A percentile compares a stretch with the other conserved stretches of the same genome.
These are phyloP conservation scores for Mortierella sp. DNA, from an alignment of 371 early-diverging fungal species.

Conservation along the genomic window DNA sequence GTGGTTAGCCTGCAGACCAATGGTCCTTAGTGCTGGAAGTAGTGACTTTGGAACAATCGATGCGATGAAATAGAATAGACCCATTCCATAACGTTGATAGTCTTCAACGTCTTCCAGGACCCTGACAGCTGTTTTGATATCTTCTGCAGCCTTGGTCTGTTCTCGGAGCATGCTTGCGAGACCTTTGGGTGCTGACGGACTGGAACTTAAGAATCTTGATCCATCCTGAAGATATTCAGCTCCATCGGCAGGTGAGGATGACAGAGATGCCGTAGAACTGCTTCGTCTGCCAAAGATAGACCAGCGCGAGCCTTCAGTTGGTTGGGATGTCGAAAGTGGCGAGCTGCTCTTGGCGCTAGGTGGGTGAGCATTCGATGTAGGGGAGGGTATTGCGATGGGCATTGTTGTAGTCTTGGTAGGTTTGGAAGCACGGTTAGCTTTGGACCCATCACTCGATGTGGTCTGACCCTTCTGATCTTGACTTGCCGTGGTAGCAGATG, in stretches of 20 bases:
- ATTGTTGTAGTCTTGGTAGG: conserved; percentile 10
- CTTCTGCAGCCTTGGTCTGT: conserved; percentile 41
- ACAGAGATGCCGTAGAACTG: conserved; percentile 22
- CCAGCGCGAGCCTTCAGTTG: conserved; percentile 43
- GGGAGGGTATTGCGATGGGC: conserved; percentile 12
- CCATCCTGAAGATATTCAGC: conserved; percentile 5
- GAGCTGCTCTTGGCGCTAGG: conserved; percentile 13
- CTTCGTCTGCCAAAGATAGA: conserved; percentile 42
- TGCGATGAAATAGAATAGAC: conserved; percentile 54
- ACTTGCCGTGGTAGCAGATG: neutral
- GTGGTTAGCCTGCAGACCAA: conserved; percentile 52
- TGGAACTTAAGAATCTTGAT: conserved; percentile 19
- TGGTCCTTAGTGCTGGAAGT: conserved; percentile 47
- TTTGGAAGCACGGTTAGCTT: conserved; percentile 3
- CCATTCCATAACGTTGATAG: conserved; percentile 52
- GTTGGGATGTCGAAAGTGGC: conserved; percentile 26
- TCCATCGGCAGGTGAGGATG: conserved; percentile 23
- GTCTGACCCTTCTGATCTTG: conserved; percentile 1
- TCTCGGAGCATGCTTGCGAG: conserved; percentile 35
- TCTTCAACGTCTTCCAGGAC: conserved; percentile 55
- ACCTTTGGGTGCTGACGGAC: conserved; percentile 24
- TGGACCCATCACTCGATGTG: neutral
- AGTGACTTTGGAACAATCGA: conserved; percentile 54
- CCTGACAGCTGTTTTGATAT: conserved; percentile 38
- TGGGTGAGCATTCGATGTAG: conserved; percentile 2